These are phyloP conservation scores for Flaveria sonorensis DNA, from an alignment of 129 eudicot species.

Conservation along the genomic window DNA sequence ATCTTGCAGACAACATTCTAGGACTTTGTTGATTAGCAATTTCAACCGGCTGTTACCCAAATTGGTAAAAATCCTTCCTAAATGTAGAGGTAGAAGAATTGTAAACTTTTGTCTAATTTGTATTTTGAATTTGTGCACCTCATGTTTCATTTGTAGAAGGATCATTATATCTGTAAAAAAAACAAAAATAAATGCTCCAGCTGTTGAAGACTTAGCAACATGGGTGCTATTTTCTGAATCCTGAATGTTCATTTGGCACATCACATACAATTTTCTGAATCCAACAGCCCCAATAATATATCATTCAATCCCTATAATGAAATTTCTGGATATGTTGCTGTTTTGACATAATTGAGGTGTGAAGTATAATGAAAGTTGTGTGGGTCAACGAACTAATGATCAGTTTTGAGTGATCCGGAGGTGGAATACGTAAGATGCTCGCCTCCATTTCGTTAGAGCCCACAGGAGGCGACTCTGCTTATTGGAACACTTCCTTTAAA, in stretches of 20 bases:
- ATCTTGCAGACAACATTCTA: not conserved
- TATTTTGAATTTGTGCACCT: not conserved
- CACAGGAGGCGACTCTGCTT: too few species aligned
- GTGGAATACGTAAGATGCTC: too few species aligned
- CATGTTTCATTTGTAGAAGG: not conserved
- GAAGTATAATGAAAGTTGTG: too few species aligned
- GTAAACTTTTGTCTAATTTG: not conserved
- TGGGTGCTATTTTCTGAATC: not conserved
- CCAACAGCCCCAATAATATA: too few species aligned
- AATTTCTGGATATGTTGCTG: too few species aligned
- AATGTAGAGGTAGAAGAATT: not conserved
- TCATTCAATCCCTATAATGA: too few species aligned
- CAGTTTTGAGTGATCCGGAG: too few species aligned
- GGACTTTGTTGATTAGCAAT: conserved; percentile 30
- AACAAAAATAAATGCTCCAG: not conserved
- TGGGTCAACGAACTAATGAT: too few species aligned
- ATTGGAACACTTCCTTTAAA: too few species aligned
- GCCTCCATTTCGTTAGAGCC: too few species aligned
- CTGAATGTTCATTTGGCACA: not conserved
- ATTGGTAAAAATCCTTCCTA: not conserved
- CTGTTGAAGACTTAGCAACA: not conserved
- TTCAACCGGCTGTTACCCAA: not conserved
- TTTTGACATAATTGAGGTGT: too few species aligned
- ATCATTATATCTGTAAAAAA: not conserved
- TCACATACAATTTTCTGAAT: not conserved